Conservation (phyloP, 176 grass and related monocot species). For the Hsuehochloa calcarea region DNA sequence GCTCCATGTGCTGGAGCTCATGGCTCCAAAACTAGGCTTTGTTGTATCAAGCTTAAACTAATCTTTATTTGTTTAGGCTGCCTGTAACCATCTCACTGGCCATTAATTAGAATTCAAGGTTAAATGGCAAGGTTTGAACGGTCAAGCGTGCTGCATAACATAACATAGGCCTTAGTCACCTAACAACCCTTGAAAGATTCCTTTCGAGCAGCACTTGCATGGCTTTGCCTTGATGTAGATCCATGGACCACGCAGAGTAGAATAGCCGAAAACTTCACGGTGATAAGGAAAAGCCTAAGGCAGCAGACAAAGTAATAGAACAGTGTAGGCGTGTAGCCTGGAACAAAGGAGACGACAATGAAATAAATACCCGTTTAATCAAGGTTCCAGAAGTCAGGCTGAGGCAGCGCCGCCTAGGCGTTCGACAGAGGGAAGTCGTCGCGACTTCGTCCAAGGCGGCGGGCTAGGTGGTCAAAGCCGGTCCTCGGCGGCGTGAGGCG, state of each 20-base stretch:
- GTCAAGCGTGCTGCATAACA: not conserved
- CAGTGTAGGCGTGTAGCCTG: constrained; percentile 7
- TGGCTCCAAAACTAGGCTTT: constrained; percentile 29
- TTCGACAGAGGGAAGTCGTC: too few species aligned
- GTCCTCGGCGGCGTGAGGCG: too few species aligned
- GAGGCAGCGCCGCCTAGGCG: too few species aligned
- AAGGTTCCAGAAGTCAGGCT: too few species aligned
- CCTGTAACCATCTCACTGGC: not conserved
- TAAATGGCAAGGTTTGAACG: not conserved
- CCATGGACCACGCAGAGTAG: constrained; percentile 29
- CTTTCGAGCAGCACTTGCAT: constrained; percentile 1
- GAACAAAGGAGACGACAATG: not conserved
- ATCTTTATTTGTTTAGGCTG: not conserved
- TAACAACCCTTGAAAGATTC: not conserved
- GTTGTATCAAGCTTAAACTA: constrained; percentile 6
- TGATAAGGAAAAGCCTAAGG: not conserved
- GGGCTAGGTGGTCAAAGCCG: too few species aligned
- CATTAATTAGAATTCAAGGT: not conserved
- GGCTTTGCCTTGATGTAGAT: constrained; percentile 13
- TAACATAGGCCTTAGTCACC: not conserved
- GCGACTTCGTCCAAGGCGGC: too few species aligned
- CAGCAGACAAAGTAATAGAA: not conserved
- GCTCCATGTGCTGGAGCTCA: constrained; percentile 40
- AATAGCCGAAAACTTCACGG: not conserved
- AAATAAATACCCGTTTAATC: too few species aligned